A percentile compares a stretch with the other conserved stretches of the same genome.
phyloP scores from a whole-genome alignment of 345 rosid species.

The Aquilaria malaccensis region DNA sequence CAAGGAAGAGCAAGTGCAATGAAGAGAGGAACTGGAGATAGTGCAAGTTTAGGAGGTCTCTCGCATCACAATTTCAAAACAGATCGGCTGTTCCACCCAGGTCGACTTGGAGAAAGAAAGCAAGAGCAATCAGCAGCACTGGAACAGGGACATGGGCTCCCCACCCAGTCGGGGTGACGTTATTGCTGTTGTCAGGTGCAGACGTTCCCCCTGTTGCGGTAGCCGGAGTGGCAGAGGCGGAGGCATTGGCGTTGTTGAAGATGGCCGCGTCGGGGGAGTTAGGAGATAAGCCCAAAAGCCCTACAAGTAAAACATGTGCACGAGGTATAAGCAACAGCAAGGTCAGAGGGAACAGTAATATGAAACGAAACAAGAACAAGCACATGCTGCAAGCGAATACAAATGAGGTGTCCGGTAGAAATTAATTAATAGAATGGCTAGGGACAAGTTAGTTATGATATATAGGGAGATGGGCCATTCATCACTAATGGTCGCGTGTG shows the following conservation, averaged over 20 bases:
- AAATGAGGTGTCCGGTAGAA: too few species aligned
- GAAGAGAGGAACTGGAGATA: too few species aligned
- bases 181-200: conserved; percentile 4
- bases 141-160: conserved; percentile 10
- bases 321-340: too few species aligned
- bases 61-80: conserved; percentile 1
- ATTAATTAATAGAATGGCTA: too few species aligned
- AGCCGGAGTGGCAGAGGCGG: conserved; percentile 24
- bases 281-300: conserved; percentile 67
- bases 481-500: too few species aligned
- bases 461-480: too few species aligned
- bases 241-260: conserved; percentile 34
- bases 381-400: too few species aligned
- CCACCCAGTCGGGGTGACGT: conserved; percentile 15
- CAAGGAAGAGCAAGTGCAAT: too few species aligned
- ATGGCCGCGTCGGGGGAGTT: conserved; percentile 74
- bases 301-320: conserved; percentile 29
- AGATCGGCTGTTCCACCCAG: conserved; percentile 8
- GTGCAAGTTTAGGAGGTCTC: too few species aligned
- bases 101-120: conserved; percentile 21
- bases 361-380: too few species aligned
- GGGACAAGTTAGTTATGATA: too few species aligned
- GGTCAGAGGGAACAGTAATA: too few species aligned
- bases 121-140: conserved; percentile 13
- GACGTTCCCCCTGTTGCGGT: conserved; percentile 17